Percentiles rank a stretch among this genome's conserved stretches.
Evolutionary conservation across 768 basidiomycete genomes (phyloP).

Genomic region (Mycena albidolilacea): DNA sequence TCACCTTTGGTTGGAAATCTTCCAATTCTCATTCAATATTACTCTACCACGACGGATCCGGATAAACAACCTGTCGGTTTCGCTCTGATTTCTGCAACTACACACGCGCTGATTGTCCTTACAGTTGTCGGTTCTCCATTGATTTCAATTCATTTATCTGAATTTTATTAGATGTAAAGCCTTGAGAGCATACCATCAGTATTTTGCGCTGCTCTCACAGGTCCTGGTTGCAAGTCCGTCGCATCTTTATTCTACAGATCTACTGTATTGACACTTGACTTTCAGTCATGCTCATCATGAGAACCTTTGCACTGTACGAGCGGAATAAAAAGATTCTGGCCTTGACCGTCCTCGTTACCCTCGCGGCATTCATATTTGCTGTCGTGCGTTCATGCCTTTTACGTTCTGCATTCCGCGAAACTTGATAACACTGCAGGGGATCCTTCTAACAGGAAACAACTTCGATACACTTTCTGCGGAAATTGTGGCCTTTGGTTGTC

Average conservation of each 20-base stretch:
- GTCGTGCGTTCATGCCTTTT: conserved; percentile 46
- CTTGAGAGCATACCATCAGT: conserved; percentile 54
- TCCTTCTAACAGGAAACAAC: conserved; percentile 12
- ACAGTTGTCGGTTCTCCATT: conserved; percentile 16
- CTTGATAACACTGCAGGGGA: not conserved
- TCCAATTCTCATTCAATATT: conserved; percentile 53
- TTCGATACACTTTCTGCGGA: conserved; percentile 8
- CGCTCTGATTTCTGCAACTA: conserved; percentile 8
- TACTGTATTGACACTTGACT: not conserved
- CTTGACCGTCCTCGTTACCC: conserved; percentile 45
- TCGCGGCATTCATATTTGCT: conserved; percentile 46
- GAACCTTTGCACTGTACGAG: conserved; percentile 61
- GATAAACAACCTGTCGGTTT: conserved; percentile 47
- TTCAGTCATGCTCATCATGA: conserved; percentile 58
- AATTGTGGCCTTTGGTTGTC: conserved; percentile 30
- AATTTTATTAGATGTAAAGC: conserved; percentile 48
- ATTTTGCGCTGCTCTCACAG: conserved; percentile 52
- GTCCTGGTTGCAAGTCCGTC: conserved; percentile 52
- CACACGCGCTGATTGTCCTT: conserved; percentile 13
- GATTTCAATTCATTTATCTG: conserved; percentile 3
- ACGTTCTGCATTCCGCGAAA: not conserved
- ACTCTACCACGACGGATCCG: conserved; percentile 48
- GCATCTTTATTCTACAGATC: conserved; percentile 15
- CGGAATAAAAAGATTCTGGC: conserved; percentile 49
- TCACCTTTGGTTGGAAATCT: conserved; percentile 55